Conservation (phyloP, 2,329 filamentous ascomycete genomes). For the Acrodontium crateriforme region DNA sequence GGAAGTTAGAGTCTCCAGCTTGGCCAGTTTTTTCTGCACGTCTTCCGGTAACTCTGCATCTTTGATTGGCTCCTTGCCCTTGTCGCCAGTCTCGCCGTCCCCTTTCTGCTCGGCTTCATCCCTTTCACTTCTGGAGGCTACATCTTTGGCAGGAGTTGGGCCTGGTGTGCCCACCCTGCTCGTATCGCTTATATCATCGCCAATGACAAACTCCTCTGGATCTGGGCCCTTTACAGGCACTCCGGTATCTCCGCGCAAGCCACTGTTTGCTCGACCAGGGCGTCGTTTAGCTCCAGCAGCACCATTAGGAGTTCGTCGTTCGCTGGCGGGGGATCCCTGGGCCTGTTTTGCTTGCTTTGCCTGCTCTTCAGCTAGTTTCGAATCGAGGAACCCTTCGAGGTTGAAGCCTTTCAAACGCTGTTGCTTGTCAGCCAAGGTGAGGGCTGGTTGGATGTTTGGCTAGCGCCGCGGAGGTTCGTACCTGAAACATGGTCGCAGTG, state of each 20-base stretch:
- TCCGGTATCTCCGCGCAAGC: constrained; percentile 10
- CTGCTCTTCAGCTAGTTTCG: constrained; percentile 81
- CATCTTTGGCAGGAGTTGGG: constrained; percentile 29
- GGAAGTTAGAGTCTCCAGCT: constrained; percentile 77
- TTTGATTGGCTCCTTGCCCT: constrained; percentile 22
- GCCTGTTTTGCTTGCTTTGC: constrained; percentile 48
- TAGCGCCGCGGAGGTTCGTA: too few species aligned
- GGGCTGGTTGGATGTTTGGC: too few species aligned
- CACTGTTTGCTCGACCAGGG: constrained; percentile 6
- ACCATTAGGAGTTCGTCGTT: constrained; percentile 23
- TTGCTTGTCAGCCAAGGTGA: too few species aligned
- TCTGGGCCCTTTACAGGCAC: constrained; percentile 45
- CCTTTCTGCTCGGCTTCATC: constrained; percentile 15
- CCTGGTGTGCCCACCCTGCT: constrained; percentile 47
- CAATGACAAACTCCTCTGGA: constrained; percentile 76
- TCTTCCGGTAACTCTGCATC: constrained; percentile 54
- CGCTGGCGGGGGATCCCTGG: neutral
- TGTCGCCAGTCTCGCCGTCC: constrained; percentile 19
- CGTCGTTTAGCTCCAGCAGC: constrained; percentile 32
- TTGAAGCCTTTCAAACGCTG: constrained; percentile 24
- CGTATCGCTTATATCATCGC: constrained; percentile 56
- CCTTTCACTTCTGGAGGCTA: too few species aligned
- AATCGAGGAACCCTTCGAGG: constrained; percentile 23
- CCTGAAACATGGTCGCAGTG: constrained; percentile 15
- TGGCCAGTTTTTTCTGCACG: constrained; percentile 60